A percentile compares a stretch with the other conserved stretches of the same genome.
Evolutionary conservation across 1,284 basidiomycete species (phyloP).

Genomic region (Termitomyces sp.): DNA sequence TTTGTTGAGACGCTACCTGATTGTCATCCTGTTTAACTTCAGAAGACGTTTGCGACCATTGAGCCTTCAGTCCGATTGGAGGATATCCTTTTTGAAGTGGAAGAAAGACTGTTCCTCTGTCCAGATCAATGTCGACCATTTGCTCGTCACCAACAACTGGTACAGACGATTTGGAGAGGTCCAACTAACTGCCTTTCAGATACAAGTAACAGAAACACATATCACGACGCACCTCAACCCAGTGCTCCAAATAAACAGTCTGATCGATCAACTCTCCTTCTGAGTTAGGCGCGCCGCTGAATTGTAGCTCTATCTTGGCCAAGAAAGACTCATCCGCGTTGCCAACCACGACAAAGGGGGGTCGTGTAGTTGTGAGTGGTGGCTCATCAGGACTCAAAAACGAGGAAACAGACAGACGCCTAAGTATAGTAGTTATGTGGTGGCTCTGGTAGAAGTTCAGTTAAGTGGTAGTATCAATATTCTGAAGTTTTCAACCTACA

Average conservation of each 20-base stretch:
- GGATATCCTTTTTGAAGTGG: slow-evolving; percentile 29
- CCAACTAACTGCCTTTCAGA: slow-evolving; percentile 41
- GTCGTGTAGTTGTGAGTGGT: slow-evolving; percentile 31
- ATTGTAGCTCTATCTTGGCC: slow-evolving; percentile 53
- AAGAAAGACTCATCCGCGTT: slow-evolving; percentile 58
- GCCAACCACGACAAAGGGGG: slow-evolving; percentile 56
- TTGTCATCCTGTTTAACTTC: background rate
- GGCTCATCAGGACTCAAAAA: slow-evolving; percentile 37
- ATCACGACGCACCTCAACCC: slow-evolving; percentile 61
- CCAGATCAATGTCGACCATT: slow-evolving; percentile 65
- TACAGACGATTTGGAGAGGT: slow-evolving; percentile 42
- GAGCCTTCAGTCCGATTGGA: slow-evolving; percentile 25
- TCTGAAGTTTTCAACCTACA: slow-evolving; percentile 33
- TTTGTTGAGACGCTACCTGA: background rate
- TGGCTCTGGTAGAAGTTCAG: slow-evolving; percentile 34
- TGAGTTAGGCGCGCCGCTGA: slow-evolving; percentile 25
- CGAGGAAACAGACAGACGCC: slow-evolving; percentile 42
- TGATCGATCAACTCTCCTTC: slow-evolving; percentile 21
- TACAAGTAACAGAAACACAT: background rate
- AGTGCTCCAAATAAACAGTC: slow-evolving; percentile 54
- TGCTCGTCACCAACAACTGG: slow-evolving; percentile 64
- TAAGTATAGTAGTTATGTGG: slow-evolving; percentile 50
- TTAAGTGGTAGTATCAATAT: slow-evolving; percentile 12
- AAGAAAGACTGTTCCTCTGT: slow-evolving; percentile 51
- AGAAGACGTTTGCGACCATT: slow-evolving; percentile 24